These are phyloP conservation scores for Vinca minor DNA, from an alignment of 257 asterid genomes.

Conservation along the genomic window DNA sequence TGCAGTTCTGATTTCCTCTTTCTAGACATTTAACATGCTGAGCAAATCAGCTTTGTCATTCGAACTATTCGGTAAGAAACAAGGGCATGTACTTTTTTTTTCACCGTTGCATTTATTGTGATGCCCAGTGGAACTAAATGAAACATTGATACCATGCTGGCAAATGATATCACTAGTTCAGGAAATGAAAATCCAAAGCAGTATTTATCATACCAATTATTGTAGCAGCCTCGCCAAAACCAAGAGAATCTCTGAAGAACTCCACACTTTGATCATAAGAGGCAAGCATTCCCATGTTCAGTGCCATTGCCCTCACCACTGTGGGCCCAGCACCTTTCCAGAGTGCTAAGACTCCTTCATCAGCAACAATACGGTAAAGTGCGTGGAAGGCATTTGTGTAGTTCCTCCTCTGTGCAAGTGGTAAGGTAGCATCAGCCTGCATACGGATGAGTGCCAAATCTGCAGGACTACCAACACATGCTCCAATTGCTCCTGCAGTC, in stretches of 20 bases:
- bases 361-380: conserved; percentile 58
- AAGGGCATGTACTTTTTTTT: not conserved
- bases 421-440: conserved; percentile 98
- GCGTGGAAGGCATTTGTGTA: conserved; percentile 88
- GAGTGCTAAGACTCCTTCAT: conserved; percentile 82
- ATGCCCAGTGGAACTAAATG: not conserved
- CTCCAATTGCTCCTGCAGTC: conserved; percentile 98
- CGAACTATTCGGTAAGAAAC: not conserved
- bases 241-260: conserved; percentile 60
- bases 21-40: not conserved
- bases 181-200: not conserved
- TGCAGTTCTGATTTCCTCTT: not conserved
- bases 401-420: conserved; percentile 70
- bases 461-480: conserved; percentile 85
- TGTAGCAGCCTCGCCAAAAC: conserved; percentile 65
- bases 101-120: not conserved
- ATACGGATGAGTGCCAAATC: conserved; percentile 94
- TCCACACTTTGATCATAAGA: conserved; percentile 92
- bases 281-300: conserved; percentile 99
- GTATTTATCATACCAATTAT: conserved; percentile 50
- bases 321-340: conserved; percentile 99
- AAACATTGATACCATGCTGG: no score
- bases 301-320: conserved; percentile 98
- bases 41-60: not conserved
- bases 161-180: not conserved